Evolutionary conservation across 2,329 filamentous ascomycete species (phyloP).

Genomic region (Fusarium sp.): DNA sequence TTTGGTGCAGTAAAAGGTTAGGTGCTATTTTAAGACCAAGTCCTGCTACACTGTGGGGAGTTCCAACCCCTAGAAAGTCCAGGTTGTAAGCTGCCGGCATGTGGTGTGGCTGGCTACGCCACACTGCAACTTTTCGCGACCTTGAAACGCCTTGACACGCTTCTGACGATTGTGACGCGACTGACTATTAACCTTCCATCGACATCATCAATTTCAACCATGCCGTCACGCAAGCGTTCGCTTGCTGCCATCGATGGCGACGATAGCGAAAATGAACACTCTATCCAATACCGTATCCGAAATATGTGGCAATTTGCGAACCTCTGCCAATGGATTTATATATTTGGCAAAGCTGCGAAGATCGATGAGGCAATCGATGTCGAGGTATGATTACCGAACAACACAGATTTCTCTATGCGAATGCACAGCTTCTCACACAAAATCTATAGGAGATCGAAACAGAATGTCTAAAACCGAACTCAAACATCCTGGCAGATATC

Average conservation of each 20-base stretch:
- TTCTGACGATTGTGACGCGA: conserved; percentile 46
- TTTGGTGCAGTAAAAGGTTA: conserved; percentile 5
- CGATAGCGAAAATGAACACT: conserved; percentile 30
- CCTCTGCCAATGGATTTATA: conserved; percentile 91
- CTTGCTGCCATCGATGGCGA: conserved; percentile 38
- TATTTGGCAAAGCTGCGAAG: conserved; percentile 91
- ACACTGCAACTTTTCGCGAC: conserved; percentile 43
- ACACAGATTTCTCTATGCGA: conserved; percentile 3
- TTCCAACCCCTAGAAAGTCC: conserved; percentile 29
- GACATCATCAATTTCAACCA: conserved; percentile 41
- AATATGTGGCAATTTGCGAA: conserved; percentile 98
- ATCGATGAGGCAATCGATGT: conserved; percentile 90
- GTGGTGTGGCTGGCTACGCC: conserved; percentile 49
- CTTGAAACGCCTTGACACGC: conserved; percentile 37
- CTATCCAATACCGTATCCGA: conserved; percentile 73
- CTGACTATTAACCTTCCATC: conserved; percentile 30
- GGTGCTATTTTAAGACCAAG: conserved; percentile 45
- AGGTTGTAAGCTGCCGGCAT: conserved; percentile 41
- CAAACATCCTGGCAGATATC: conserved; percentile 81
- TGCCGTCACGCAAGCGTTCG: conserved; percentile 49
- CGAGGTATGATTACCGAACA: conserved; percentile 71
- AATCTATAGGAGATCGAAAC: conserved; percentile 80
- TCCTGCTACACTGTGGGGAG: conserved; percentile 42
- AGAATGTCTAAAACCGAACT: conserved; percentile 86
- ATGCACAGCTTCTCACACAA: background rate